Conservation (phyloP, 1,139 yeast genomes). For the Yamadazyma mexicana region DNA sequence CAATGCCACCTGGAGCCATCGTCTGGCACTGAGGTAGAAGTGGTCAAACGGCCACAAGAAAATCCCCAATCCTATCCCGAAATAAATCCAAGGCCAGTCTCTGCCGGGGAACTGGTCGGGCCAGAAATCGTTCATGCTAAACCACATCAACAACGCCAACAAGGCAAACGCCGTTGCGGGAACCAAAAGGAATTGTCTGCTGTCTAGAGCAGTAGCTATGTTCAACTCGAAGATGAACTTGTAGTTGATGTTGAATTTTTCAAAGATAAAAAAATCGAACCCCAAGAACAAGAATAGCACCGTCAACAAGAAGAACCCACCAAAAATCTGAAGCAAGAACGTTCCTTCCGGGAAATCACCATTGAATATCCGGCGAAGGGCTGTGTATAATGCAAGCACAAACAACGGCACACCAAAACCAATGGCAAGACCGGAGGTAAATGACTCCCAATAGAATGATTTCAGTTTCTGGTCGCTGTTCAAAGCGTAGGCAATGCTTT, state of each 20-base stretch:
- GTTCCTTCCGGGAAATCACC: conserved; percentile 50
- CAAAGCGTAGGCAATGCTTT: conserved; percentile 48
- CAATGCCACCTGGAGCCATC: conserved; percentile 72
- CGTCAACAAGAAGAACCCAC: conserved; percentile 72
- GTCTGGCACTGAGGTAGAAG: conserved; percentile 54
- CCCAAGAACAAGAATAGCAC: conserved; percentile 65
- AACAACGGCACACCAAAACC: conserved; percentile 74
- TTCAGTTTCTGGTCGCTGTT: conserved; percentile 30
- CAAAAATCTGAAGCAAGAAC: conserved; percentile 83
- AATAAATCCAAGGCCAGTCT: conserved; percentile 80
- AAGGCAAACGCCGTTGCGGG: conserved; percentile 61
- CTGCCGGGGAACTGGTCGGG: conserved; percentile 58
- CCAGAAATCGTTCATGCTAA: conserved; percentile 74
- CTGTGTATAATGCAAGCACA: conserved; percentile 51
- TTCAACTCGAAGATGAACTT: conserved; percentile 90
- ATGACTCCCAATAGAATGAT: conserved; percentile 44
- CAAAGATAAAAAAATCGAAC: conserved; percentile 72
- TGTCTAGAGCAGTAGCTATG: conserved; percentile 67
- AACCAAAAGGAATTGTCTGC: conserved; percentile 60
- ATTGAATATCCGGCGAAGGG: conserved; percentile 40
- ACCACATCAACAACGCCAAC: conserved; percentile 66
- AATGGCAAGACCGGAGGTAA: conserved; percentile 60
- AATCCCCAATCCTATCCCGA: conserved; percentile 51
- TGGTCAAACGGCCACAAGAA: conserved; percentile 67
- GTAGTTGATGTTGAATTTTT: conserved; percentile 74